A percentile compares a stretch with the other conserved stretches of the same genome.
These are phyloP conservation scores for Mariannaea elegans DNA, from an alignment of 2,329 filamentous ascomycete genomes.

Conservation along the genomic window DNA sequence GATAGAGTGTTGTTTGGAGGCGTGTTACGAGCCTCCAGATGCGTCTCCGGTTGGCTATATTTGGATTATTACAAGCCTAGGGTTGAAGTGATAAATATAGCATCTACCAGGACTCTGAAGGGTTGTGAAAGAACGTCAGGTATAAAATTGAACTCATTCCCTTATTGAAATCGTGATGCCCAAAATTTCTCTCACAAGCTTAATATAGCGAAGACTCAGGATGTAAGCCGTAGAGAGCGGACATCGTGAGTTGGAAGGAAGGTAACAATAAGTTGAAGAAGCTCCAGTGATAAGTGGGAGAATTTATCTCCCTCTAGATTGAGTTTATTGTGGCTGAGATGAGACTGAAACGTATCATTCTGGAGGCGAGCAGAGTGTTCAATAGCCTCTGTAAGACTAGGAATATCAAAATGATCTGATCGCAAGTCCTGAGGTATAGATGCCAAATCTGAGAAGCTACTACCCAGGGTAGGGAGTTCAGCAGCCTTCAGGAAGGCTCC, in stretches of 20 bases:
- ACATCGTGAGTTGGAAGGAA: conserved; percentile 18
- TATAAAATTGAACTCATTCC: conserved; percentile 19
- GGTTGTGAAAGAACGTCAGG: conserved; percentile 1
- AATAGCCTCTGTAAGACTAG: conserved; percentile 3
- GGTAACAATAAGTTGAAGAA: conserved; percentile 19
- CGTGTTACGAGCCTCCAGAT: conserved; percentile 6
- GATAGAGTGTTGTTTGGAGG: conserved; percentile 1
- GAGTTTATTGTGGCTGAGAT: background rate
- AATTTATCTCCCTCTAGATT: conserved; percentile 14
- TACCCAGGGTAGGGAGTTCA: background rate
- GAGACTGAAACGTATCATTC: conserved; percentile 10
- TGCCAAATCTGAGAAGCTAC: background rate
- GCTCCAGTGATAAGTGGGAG: conserved; percentile 15
- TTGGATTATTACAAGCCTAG: background rate
- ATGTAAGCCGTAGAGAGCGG: conserved; percentile 23
- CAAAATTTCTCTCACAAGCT: conserved; percentile 23
- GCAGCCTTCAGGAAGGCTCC: background rate
- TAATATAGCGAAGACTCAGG: conserved; percentile 19
- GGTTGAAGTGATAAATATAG: conserved; percentile 16
- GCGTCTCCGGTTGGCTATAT: conserved; percentile 23
- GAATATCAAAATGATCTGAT: conserved; percentile 16
- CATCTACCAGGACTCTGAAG: conserved; percentile 19
- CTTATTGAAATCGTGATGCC: conserved; percentile 23
- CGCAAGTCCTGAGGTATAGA: background rate
- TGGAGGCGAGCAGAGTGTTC: background rate